These are phyloP conservation scores for Trypanosoma brucei DNA, from an alignment of 208 protist genomes.

Conservation along the genomic window DNA sequence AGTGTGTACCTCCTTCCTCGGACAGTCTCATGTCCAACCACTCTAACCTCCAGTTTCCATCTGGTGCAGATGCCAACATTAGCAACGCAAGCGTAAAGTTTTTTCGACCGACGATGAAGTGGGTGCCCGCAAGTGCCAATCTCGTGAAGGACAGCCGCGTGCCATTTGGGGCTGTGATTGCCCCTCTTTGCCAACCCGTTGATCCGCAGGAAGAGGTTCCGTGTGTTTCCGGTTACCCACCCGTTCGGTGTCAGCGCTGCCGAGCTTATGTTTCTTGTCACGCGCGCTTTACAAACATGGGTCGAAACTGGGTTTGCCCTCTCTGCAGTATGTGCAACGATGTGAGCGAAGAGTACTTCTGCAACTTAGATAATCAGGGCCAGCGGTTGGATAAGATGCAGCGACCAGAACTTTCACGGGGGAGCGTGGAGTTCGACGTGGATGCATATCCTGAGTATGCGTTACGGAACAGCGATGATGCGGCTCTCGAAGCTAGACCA, in stretches of 20 bases:
- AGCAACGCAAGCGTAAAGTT: conserved; percentile 89
- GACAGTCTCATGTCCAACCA: conserved; percentile 33
- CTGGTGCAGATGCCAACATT: conserved; percentile 80
- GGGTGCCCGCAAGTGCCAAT: conserved; percentile 43
- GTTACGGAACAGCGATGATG: conserved; percentile 52
- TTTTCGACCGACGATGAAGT: conserved; percentile 73
- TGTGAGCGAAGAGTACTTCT: conserved; percentile 74
- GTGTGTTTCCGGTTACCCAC: conserved; percentile 53
- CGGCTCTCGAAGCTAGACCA: conserved; percentile 35
- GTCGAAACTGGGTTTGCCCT: conserved; percentile 84
- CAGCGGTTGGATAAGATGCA: conserved; percentile 50
- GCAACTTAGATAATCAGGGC: conserved; percentile 78
- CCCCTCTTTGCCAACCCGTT: conserved; percentile 74
- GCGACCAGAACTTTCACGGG: conserved; percentile 60
- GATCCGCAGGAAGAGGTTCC: conserved; percentile 64
- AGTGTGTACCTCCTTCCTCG: conserved; percentile 30
- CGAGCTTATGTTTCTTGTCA: conserved; percentile 90
- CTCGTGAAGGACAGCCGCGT: conserved; percentile 70
- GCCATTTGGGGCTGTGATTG: conserved; percentile 79
- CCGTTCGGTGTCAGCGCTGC: conserved; percentile 92
- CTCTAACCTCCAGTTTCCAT: conserved; percentile 49
- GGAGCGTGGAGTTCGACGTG: conserved; percentile 89
- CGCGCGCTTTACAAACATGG: conserved; percentile 81
- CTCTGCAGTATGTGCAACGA: conserved; percentile 83
- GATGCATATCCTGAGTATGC: conserved; percentile 70